A percentile compares a stretch with the other conserved stretches of the same genome.
Conservation (phyloP, 768 basidiomycete species). For the Rhodosporidiobolus odoratus region DNA sequence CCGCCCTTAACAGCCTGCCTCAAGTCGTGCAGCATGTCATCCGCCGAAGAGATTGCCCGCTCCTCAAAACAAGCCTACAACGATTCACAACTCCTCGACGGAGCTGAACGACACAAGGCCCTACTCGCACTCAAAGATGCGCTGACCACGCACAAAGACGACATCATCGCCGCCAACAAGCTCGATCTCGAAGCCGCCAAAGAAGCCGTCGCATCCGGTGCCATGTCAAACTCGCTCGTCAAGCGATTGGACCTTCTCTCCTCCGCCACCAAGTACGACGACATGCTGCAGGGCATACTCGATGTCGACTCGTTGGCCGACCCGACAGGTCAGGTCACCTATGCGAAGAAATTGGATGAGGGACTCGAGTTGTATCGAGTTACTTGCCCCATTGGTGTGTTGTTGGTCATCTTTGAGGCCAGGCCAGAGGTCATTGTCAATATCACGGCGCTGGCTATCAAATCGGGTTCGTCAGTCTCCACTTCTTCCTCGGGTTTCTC, state of each 20-base stretch:
- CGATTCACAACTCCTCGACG: constrained; percentile 70
- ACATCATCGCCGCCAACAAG: constrained; percentile 72
- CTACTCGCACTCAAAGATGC: constrained; percentile 64
- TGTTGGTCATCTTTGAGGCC: constrained; percentile 95
- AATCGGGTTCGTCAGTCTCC: constrained; percentile 63
- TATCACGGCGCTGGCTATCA: constrained; percentile 90
- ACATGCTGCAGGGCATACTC: constrained; percentile 81
- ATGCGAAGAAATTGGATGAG: constrained; percentile 84
- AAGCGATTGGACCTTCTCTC: constrained; percentile 67
- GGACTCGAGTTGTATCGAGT: constrained; percentile 83
- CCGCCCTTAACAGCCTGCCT: too few species aligned
- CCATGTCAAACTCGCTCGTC: constrained; percentile 75
- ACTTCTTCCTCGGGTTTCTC: not conserved
- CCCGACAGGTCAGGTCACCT: constrained; percentile 78
- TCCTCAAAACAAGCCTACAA: constrained; percentile 79
- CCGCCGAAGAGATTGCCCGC: constrained; percentile 60
- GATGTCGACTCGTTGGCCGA: constrained; percentile 82
- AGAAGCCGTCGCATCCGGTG: constrained; percentile 70
- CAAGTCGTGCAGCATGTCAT: constrained; percentile 9
- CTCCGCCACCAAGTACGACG: constrained; percentile 79
- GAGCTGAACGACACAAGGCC: constrained; percentile 64
- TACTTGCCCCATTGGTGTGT: constrained; percentile 91
- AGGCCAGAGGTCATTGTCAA: constrained; percentile 97
- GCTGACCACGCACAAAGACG: constrained; percentile 60
- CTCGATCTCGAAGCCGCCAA: constrained; percentile 69